Evolutionary conservation across 805 yeast species (phyloP), one percentile per base, ranked within the genome.

Genomic region (Candida gorgasii): DNA sequence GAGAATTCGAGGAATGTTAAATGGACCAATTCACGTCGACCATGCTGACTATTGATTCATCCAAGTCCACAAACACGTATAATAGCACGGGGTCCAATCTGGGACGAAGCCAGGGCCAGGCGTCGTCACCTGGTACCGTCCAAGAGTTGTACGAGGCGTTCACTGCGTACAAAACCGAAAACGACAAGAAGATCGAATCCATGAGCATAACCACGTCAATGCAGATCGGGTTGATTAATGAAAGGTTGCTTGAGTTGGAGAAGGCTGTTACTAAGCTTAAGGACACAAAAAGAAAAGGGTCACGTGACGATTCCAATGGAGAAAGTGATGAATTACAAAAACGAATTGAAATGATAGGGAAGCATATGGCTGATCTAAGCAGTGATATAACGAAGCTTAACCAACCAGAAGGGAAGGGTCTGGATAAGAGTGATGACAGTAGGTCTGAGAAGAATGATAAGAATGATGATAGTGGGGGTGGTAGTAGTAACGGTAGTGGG

Each of bases 181-280:
- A 48, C 20, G 53, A 51, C 40, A 53, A 56, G 35, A 57, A 54
- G 30, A 42, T 59, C 22, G 56, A 57, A 26, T 49, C 53, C 28
- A 27, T 60, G n/a, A 52, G 47, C 32, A 45, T 51, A 31, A 35
- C 39, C 8, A 36, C 42, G 13, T 42, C 48, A 4, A 41, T 49
- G 24, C 50, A 49, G 24, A 12, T 49, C 8, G 48, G 43, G 22
- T 22, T 45, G 9, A 28, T 49, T 11, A 46, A 44, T 19, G 49
- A 46, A 27, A 37, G 50, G 17, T 12, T 49, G 12, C 22, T 23
- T 12, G 35, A 39, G 8, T 29, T 49, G 13, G 53, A 49, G 16
- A 30, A 14, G 7, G 33, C 35, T 8, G 32, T 45, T 5, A 24
- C 12, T n/a, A 3, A 11, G 3, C 20, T 23, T 3, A 23, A 34